Percentiles rank a stretch among this genome's conserved stretches.
Evolutionary conservation across 108 stramenopile species (phyloP).

Genomic region (Epipyxis sp.): DNA sequence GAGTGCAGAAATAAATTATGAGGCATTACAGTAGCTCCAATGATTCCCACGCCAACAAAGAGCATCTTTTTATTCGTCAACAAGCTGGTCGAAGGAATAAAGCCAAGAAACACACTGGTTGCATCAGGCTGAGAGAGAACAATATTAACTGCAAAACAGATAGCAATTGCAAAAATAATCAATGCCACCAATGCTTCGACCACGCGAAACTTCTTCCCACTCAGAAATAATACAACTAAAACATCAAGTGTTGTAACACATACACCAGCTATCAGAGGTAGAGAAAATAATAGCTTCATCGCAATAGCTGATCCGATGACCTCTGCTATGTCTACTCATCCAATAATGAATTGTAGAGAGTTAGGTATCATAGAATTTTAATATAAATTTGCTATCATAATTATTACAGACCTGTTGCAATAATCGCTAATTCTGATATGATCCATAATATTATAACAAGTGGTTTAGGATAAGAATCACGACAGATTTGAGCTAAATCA

Average conservation of each 20-base stretch:
- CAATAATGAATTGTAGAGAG: no score
- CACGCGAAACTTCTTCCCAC: neutral
- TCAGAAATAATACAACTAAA: conserved; percentile 1
- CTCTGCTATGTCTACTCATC: conserved; percentile 8
- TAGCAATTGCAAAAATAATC: conserved; percentile 1
- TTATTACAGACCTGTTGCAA: no score
- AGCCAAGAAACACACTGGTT: neutral
- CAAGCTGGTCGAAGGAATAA: neutral
- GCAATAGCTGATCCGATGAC: conserved; percentile 36
- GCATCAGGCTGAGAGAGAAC: neutral
- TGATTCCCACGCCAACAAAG: conserved; percentile 27
- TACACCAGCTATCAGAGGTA: conserved; percentile 30
- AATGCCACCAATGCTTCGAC: conserved; percentile 16
- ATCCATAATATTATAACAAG: conserved; percentile 24
- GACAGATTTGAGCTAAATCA: conserved; percentile 35
- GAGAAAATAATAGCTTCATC: conserved; percentile 29
- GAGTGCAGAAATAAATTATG: conserved; percentile 39
- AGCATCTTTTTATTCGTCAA: conserved; percentile 6
- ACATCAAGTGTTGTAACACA: conserved; percentile 24
- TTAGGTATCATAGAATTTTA: no score
- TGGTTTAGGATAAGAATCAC: conserved; percentile 17
- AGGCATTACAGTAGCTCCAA: conserved; percentile 42
- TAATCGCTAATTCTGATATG: conserved; percentile 29
- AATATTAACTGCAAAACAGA: neutral
- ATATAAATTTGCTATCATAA: no score